Base-by-base conservation (phyloP, 257 asterid species). In the Salvia miltiorrhiza region DNA sequence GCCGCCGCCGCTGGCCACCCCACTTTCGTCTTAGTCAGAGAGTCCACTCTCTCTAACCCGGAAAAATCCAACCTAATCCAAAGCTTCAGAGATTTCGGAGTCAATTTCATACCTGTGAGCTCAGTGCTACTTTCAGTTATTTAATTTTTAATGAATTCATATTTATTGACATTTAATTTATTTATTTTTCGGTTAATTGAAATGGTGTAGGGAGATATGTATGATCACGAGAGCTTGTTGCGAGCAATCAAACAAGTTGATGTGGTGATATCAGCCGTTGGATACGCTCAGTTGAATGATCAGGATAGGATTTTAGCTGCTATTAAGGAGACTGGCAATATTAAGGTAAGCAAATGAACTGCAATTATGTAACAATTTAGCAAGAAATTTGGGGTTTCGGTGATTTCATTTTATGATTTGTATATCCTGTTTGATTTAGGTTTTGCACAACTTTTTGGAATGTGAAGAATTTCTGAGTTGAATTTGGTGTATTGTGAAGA, bases 201-300 rank as follows among this genome's bases (percentile, higher is more conserved):
- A 3, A 9, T 30, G 30, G 41, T 30, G 8, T 58, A 85, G 95
- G 95, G 88, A 12, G 91, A 87, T 74, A 35, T 87, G 71, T 40
- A 81, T 24, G 82, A 85, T 67, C 84, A 81, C 26, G 83, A 67
- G 77, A 83, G 86, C 78, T 78, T 87, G 76, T 86, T 85, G 65
- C 77, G 61, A 43, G 89, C 89, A 4, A 77, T 85, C 9, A 85
- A 78, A 78, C 85, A 81, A 63, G 95, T 81, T 76, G 89, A 87
- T 67, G 87, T 87, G 43, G 95, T 87, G 49, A 81, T 87, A 47
- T 87, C 91, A 1, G 13, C 88, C 0, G 79, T 85, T 11, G 87
- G 94, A 3, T 69, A 56, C 9, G 63, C 76, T 23, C 88, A 78
- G 70, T 67, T 83, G 69, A 75, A 68, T 21, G 88, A 87, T 75